phyloP scores from a whole-genome alignment of 345 rosid genomes.

The Eucalyptus paniculata region DNA sequence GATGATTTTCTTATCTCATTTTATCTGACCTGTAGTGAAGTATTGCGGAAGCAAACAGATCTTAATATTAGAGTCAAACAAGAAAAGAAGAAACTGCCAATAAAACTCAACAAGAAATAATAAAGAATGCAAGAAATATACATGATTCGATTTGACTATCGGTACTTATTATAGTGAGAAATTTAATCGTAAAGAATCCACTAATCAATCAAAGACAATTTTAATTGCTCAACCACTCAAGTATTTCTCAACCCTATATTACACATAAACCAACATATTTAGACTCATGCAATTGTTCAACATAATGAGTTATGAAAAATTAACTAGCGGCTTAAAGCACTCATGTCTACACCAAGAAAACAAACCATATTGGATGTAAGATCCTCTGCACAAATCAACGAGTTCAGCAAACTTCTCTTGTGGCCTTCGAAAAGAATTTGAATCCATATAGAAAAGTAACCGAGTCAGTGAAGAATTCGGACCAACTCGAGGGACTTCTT shows the following conservation, averaged over 20 bases:
- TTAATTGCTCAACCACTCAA: neutral
- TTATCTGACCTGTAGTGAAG: neutral
- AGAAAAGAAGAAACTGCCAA: neutral
- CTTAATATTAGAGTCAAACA: neutral
- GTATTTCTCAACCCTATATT: neutral
- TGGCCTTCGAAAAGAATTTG: neutral
- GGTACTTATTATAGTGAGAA: accelerated
- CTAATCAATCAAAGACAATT: neutral
- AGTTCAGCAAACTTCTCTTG: neutral
- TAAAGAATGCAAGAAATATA: neutral
- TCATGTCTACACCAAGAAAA: neutral
- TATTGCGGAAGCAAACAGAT: neutral
- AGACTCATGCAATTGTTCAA: neutral
- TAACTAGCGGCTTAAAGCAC: neutral
- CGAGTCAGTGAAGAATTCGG: neutral
- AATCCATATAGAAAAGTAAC: neutral
- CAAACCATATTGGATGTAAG: neutral
- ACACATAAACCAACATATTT: neutral
- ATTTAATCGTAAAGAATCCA: neutral
- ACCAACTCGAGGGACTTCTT: neutral
- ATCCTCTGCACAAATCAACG: neutral
- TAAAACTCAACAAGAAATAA: neutral
- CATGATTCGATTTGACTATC: accelerated
- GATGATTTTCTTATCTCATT: neutral
- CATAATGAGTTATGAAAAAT: neutral